Percentiles rank a stretch among this genome's conserved stretches.
phyloP scores from a whole-genome alignment of 1,139 yeast genomes.

The Geotrichum klebahnii region DNA sequence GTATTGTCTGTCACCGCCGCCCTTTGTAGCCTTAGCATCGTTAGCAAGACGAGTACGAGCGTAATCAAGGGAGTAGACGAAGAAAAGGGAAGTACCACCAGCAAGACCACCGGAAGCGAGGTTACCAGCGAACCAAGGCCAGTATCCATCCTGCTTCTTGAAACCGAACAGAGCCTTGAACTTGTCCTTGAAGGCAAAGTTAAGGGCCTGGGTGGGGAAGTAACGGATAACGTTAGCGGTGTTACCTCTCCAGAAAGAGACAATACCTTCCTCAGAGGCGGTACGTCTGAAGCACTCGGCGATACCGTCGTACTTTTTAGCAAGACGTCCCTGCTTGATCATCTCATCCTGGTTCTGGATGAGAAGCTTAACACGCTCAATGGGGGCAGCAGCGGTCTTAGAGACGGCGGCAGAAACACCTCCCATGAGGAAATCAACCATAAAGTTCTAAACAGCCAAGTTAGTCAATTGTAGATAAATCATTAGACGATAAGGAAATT shows the following conservation, averaged over 20 bases:
- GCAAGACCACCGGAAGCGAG: slow-evolving; percentile 81
- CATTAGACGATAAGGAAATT: not conserved
- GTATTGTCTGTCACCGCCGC: slow-evolving; percentile 68
- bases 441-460: slow-evolving; percentile 38
- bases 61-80: slow-evolving; percentile 76
- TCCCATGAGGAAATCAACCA: slow-evolving; percentile 67
- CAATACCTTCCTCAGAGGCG: slow-evolving; percentile 65
- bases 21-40: slow-evolving; percentile 69
- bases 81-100: slow-evolving; percentile 71
- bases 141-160: slow-evolving; percentile 64
- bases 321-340: slow-evolving; percentile 76
- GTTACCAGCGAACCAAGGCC: slow-evolving; percentile 73
- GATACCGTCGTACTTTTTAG: slow-evolving; percentile 63
- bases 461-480: not conserved
- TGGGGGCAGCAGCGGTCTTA: slow-evolving; percentile 82
- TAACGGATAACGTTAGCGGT: slow-evolving; percentile 79
- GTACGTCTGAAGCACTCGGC: slow-evolving; percentile 70
- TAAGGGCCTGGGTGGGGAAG: slow-evolving; percentile 82
- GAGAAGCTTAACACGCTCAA: slow-evolving; percentile 76
- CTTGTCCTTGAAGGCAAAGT: slow-evolving; percentile 82
- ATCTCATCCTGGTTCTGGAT: slow-evolving; percentile 83
- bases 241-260: slow-evolving; percentile 81
- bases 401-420: slow-evolving; percentile 85
- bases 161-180: slow-evolving; percentile 73
- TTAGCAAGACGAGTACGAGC: slow-evolving; percentile 83